These are phyloP conservation scores for Phallus indusiatus DNA, from an alignment of 768 basidiomycete genomes.

Conservation along the genomic window DNA sequence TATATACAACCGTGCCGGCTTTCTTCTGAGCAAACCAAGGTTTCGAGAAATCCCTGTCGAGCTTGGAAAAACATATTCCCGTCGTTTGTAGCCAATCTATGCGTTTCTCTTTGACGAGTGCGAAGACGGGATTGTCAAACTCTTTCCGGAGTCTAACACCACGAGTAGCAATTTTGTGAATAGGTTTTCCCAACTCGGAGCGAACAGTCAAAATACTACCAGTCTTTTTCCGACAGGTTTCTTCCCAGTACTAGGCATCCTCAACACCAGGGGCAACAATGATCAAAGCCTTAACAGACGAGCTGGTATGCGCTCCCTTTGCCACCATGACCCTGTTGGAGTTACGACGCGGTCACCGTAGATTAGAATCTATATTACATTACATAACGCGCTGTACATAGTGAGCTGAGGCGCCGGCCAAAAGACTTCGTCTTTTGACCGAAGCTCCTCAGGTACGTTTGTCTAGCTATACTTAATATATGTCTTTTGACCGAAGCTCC, in stretches of 20 bases:
- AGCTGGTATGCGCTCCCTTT: conserved; percentile 92
- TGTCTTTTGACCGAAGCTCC: no score
- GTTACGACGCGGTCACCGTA: no score
- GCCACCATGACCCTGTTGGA: conserved; percentile 99
- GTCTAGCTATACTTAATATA: no score
- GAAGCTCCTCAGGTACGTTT: no score
- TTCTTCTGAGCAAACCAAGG: conserved; percentile 98
- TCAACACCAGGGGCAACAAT: conserved; percentile 85
- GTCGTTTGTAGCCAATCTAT: conserved; percentile 78
- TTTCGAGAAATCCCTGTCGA: conserved; percentile 95
- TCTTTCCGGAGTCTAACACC: conserved; percentile 98
- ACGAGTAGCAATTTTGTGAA: conserved; percentile 97
- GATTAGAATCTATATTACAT: no score
- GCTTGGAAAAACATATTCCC: conserved; percentile 78
- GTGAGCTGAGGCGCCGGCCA: no score
- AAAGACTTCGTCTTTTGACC: no score
- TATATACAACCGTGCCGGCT: conserved; percentile 71
- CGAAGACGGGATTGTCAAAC: conserved; percentile 95
- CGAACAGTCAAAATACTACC: conserved; percentile 95
- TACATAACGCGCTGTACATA: no score
- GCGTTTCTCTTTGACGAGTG: conserved; percentile 92
- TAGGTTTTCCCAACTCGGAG: conserved; percentile 97
- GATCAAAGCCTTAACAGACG: conserved; percentile 94
- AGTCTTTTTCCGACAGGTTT: conserved; percentile 87
- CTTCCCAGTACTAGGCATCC: conserved; percentile 88